A percentile compares a stretch with the other conserved stretches of the same genome.
These are phyloP conservation scores for Neurospora sp. DNA, from an alignment of 495 filamentous ascomycete species.

Conservation along the genomic window DNA sequence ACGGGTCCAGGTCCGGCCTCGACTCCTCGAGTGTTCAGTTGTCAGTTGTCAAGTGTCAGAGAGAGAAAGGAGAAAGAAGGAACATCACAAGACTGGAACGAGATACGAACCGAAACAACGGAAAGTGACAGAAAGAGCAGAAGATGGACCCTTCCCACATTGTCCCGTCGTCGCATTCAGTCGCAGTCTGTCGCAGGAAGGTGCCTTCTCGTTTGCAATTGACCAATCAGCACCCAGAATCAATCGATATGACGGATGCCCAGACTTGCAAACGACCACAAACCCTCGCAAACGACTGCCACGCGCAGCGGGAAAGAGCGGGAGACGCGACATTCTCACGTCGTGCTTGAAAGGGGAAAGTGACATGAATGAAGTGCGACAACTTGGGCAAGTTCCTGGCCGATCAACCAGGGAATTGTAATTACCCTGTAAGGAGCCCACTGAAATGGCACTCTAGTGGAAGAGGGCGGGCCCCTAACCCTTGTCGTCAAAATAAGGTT, in stretches of 20 bases:
- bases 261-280: not conserved
- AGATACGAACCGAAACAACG: not conserved
- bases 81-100: not conserved
- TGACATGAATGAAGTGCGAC: not conserved
- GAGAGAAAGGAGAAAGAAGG: not conserved
- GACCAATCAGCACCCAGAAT: not conserved
- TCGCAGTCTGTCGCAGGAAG: not conserved
- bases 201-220: not conserved
- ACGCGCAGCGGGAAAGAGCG: not conserved
- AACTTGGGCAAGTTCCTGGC: not conserved
- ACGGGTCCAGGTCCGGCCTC: not conserved
- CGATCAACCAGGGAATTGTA: not conserved
- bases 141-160: not conserved
- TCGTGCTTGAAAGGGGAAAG: too few relatives aligned
- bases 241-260: not conserved
- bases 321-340: not conserved
- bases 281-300: not conserved
- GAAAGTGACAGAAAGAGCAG: not conserved
- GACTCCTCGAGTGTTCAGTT: not conserved
- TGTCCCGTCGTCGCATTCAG: not conserved
- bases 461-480: not conserved
- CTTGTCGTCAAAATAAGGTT: not conserved
- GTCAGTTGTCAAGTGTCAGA: not conserved
- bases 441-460: not conserved
- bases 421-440: not conserved